Conservation (phyloP, 768 basidiomycete species). For the Phylloporus sp. region DNA sequence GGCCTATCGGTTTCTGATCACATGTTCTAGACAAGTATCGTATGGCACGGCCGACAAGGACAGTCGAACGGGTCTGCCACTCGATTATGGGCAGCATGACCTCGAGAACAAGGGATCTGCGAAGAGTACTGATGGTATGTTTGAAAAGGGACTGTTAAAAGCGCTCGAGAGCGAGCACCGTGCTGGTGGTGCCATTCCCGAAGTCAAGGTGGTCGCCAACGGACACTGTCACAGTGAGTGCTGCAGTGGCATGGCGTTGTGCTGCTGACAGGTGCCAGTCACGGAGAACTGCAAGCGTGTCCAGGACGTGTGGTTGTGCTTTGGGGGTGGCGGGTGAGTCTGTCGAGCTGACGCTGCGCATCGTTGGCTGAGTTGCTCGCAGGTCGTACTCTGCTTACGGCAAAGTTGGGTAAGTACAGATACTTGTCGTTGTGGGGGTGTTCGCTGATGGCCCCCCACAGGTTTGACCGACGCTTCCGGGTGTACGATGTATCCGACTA, state of each 20-base stretch:
- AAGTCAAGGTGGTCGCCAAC: slow-evolving; percentile 87
- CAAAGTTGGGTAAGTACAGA: slow-evolving; percentile 58
- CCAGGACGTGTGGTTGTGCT: slow-evolving; percentile 88
- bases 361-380: neutral
- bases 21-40: slow-evolving; percentile 58
- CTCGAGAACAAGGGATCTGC: slow-evolving; percentile 59
- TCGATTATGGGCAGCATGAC: slow-evolving; percentile 67
- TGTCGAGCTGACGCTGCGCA: too few relatives aligned
- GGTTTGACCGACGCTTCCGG: slow-evolving; percentile 89
- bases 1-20: neutral
- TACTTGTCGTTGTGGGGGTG: neutral
- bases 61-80: slow-evolving; percentile 49
- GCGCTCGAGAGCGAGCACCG: slow-evolving; percentile 69
- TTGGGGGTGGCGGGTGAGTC: slow-evolving; percentile 77
- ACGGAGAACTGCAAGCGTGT: slow-evolving; percentile 87
- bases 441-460: slow-evolving; percentile 22
- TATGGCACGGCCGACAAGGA: slow-evolving; percentile 69
- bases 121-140: slow-evolving; percentile 77
- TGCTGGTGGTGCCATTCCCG: slow-evolving; percentile 44
- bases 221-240: slow-evolving; percentile 83
- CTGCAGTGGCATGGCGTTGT: neutral
- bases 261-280: slow-evolving; percentile 40
- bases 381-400: slow-evolving; percentile 84
- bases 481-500: slow-evolving; percentile 84
- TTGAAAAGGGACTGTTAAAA: slow-evolving; percentile 72